A percentile compares a stretch with the other conserved stretches of the same genome.
These are phyloP conservation scores for Lyophyllum atratum DNA, from an alignment of 768 basidiomycete species.

Conservation along the genomic window DNA sequence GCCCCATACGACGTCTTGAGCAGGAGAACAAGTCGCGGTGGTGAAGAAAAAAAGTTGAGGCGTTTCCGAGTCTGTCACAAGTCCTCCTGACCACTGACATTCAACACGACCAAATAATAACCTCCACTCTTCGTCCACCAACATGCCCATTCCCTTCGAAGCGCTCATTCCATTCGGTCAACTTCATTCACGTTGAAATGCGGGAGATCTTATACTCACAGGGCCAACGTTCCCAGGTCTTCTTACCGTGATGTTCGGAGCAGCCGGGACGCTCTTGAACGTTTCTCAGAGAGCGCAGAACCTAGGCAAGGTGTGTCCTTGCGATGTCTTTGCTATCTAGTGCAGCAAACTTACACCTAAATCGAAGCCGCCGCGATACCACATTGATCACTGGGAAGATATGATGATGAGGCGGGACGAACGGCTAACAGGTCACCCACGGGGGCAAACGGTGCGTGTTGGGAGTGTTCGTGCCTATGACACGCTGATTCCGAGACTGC, in stretches of 20 bases:
- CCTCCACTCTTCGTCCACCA: slow-evolving; percentile 19
- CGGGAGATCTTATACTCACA: background rate
- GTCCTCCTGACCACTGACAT: background rate
- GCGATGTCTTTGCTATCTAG: background rate
- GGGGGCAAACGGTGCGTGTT: slow-evolving; percentile 80
- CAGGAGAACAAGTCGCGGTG: background rate
- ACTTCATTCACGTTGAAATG: slow-evolving; percentile 5
- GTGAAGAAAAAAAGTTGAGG: background rate
- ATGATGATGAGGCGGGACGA: slow-evolving; percentile 96
- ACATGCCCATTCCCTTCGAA: slow-evolving; percentile 97
- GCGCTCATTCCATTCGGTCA: slow-evolving; percentile 94
- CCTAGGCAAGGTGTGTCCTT: slow-evolving; percentile 75
- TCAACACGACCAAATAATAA: slow-evolving; percentile 17
- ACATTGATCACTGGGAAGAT: slow-evolving; percentile 87
- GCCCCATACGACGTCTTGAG: background rate
- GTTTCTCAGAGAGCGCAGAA: slow-evolving; percentile 80
- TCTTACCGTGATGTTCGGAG: slow-evolving; percentile 85
- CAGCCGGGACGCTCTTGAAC: slow-evolving; percentile 86
- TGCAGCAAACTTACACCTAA: background rate
- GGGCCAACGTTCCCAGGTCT: slow-evolving; percentile 52
- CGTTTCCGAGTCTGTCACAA: background rate
- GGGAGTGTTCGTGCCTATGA: background rate
- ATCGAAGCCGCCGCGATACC: slow-evolving; percentile 76
- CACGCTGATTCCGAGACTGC: background rate
- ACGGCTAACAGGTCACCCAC: slow-evolving; percentile 80